Base-by-base conservation (phyloP, 1,284 basidiomycete species). In the Microbotryum scabiosae region DNA sequence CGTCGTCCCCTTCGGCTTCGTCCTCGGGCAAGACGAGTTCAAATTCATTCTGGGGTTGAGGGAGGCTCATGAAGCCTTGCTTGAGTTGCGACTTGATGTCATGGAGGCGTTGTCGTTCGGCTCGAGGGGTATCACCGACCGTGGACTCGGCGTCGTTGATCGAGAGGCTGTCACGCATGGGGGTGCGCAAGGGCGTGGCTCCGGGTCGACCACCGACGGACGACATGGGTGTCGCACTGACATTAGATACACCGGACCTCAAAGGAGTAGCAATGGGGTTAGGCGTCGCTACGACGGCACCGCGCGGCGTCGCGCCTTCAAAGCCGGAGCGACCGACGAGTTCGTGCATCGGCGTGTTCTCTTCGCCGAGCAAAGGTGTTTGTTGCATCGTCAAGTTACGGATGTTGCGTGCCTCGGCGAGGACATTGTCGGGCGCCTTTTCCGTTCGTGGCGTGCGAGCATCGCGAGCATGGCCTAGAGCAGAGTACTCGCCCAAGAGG, bases 1-100 rank as follows among this genome's bases (percentile, higher is more conserved):
- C 72, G 41, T 75, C 75, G n/a, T 74, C 76, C 10, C 76, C 78
- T 23, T 74, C 76, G 2, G 77, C 82, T 62, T 91, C 90, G 26
- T 88, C 86, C 67, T 91, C 89, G 5, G 90, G 90, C 5, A 97
- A 85, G 26, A 94, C 82, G 49, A 99, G 78, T 76, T 98, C 93
- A 71, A 97, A 98, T 76, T 98, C 94, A 75, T 98, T 98, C 78
- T 97, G 91, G 0, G 96, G 93, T 67, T 85, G 85, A 0, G 96
- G 96, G 20, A 99, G 79, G 64, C 78, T 85, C 73, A 82, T 82
- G 75, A 99, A 96, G 1, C 88, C 88, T 21, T 85, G 82, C 69
- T 86, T 82, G 56, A 97, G 80, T 2, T 86, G 83, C 49, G 84
- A 81, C 72, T 87, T 87, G 14, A 82, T 80, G 46, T 85, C 83